Base-by-base conservation (phyloP, 2,329 filamentous ascomycete genomes). In the Colletotrichum shisoi region DNA sequence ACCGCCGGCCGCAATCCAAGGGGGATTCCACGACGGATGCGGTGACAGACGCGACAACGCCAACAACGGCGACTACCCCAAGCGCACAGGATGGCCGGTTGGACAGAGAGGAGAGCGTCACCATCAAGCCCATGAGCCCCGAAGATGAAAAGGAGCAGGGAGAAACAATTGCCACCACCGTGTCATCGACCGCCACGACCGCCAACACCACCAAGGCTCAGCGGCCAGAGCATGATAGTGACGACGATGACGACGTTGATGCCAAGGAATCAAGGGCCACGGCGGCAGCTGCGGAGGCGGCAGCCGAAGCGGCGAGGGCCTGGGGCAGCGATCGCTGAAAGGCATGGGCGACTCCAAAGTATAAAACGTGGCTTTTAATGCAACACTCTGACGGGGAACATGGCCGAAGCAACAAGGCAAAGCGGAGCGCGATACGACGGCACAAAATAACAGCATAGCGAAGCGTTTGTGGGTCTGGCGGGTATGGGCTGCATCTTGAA, bases 231-330 rank as follows among this genome's bases (percentile, higher is more conserved):
- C 61, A 52, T 17, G 53, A 44, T 8, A 34, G 44, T 21, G 61
- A 64, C 17, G 61, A 60, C 5, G 60, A 67, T 24, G 54, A 40
- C 8, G 19, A 56, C 9, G 15, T 45, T 39, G 48, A 34, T 17
- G 44, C 24, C n/a, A 54, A 60, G 53, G 61, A 67, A 11, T 54
- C 42, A 13, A 64, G 52, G 13, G 54, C 61, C 27, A 68, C 37
- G 48, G 57, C 65, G 42, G 62, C 63, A 51, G 65, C 61, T 12
- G 65, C 65, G 34, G 61, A 64, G 53, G 65, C 63, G 44, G 65
- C 61, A 24, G 65, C 65, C 44, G 65, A 67, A 45, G 61, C 65
- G 49, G 65, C 65, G 24, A 67, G 60, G 56, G 65, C 65, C 27
- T 64, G 65, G 65, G 54, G 65, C 13, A 34, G 42, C 13, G 56